Base-by-base conservation (phyloP, 108 stramenopile species). In the Poteriospumella lacustris region DNA sequence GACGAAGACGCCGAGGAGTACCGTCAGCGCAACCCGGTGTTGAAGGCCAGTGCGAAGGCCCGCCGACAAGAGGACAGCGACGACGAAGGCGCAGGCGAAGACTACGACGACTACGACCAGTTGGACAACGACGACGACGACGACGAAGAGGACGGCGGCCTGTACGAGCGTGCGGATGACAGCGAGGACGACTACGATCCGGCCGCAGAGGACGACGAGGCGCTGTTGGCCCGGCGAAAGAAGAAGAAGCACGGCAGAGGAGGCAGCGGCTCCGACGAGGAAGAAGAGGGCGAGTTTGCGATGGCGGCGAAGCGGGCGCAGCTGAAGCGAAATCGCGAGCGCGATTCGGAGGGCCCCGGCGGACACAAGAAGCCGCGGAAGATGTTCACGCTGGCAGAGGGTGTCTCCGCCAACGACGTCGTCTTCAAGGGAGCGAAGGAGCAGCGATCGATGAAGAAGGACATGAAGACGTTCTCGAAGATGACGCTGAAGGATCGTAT, bases 1-100 rank as follows among this genome's bases (percentile, higher is more conserved):
- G 95, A 99, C 83, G 90, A 93, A 81, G 91, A 92, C 39, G 91
- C 91, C 64, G 90, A 91, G 42, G 90, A 96, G 79, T 99, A 93
- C 85, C 92, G 91, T 80, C 86, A 94, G 77, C 89, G 92, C 0
- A 94, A 97, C 85, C 96, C 98, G 2, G 79, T n/a, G n/a, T n/a
- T n/a, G n/a, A n/a, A n/a, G n/a, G n/a, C 83, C 44, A 78, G 83
- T 43, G 89, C 86, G 58, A 89, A 93, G 78, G n/a, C n/a, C n/a
- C n/a, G n/a, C 86, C 88, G 89, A 24, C 88, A 87, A 19, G 87
- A 86, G 1, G 62, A 82, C 31, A 82, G 82, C 56, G 79, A 86
- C 43, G 78, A 85, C 39, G 79, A 68, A 39, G 82, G 85, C 52
- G 26, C 24, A 67, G 89, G 82, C 29, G 79, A 79, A 40, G 78